Percentiles rank a stretch among this genome's conserved stretches.
These are phyloP conservation scores for Raffaelea arxii DNA, from an alignment of 2,329 filamentous ascomycete genomes.

Conservation along the genomic window DNA sequence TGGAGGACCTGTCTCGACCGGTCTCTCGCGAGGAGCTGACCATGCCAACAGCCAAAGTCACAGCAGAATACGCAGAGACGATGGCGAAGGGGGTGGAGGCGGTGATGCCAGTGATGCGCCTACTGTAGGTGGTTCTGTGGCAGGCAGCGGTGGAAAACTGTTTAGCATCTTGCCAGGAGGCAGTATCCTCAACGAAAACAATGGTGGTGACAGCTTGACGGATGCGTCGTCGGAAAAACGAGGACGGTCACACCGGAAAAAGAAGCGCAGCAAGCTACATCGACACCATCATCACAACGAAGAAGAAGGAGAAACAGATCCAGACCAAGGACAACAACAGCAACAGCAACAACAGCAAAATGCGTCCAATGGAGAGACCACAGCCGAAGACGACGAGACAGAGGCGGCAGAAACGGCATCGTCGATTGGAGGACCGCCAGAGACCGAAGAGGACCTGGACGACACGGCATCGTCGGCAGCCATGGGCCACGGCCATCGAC, in stretches of 20 bases:
- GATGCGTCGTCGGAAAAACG: background rate
- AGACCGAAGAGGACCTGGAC: conserved; percentile 11
- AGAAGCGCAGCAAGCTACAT: conserved; percentile 22
- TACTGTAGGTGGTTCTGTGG: conserved; percentile 6
- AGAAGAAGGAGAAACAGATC: background rate
- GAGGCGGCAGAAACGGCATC: conserved; percentile 14
- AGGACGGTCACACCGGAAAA: conserved; percentile 2
- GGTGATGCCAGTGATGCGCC: conserved; percentile 27
- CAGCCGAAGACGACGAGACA: conserved; percentile 10
- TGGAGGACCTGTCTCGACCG: background rate
- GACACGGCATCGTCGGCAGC: conserved; percentile 14
- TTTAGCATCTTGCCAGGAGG: conserved; percentile 56
- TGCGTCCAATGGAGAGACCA: too few relatives aligned
- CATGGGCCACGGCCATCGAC: conserved; percentile 7
- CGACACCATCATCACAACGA: conserved; percentile 3
- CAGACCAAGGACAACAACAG: background rate
- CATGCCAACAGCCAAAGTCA: background rate
- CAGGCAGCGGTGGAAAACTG: conserved; percentile 33
- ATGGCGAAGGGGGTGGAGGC: conserved; percentile 20
- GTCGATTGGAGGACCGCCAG: conserved; percentile 9
- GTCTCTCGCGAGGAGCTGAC: background rate
- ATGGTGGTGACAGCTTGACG: background rate
- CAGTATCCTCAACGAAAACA: conserved; percentile 47
- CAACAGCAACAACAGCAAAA: background rate
- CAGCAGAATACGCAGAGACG: conserved; percentile 7